Conservation (phyloP, 176 grass and related monocot species). For the Stipa capillata region DNA sequence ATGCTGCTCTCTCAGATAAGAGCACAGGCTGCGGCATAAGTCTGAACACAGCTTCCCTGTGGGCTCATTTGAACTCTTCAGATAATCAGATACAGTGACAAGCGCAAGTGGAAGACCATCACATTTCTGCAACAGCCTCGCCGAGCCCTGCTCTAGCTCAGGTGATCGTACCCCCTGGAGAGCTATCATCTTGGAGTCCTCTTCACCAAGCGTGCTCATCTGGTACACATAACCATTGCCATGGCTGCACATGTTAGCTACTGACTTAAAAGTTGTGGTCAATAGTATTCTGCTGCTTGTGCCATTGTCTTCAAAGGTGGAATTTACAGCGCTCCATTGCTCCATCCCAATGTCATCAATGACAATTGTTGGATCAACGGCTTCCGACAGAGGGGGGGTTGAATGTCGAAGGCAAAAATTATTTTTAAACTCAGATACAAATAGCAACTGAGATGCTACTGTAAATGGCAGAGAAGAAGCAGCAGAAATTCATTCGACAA, state of each 20-base stretch:
- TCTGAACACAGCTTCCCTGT: constrained; percentile 4
- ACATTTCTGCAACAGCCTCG: neutral
- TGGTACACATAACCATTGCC: constrained; percentile 24
- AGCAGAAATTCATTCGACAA: too few relatives aligned
- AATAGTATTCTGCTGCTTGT: constrained; percentile 9
- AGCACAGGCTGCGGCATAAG: constrained; percentile 12
- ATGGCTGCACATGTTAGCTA: constrained; percentile 19
- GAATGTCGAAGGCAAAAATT: too few relatives aligned
- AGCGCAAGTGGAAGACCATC: constrained; percentile 33
- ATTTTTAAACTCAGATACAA: too few relatives aligned
- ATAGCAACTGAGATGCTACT: too few relatives aligned
- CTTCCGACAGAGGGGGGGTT: too few relatives aligned
- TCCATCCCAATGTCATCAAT: constrained; percentile 9
- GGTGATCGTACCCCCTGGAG: neutral
- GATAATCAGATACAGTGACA: neutral
- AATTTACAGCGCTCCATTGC: neutral
- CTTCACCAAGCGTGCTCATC: constrained; percentile 8
- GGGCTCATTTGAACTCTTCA: constrained; percentile 17
- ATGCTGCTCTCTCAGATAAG: constrained; percentile 18
- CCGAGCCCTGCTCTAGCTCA: neutral
- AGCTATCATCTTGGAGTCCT: constrained; percentile 19
- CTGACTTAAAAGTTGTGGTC: neutral
- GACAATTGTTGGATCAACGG: too few relatives aligned
- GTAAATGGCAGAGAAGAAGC: too few relatives aligned
- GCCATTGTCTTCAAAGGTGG: neutral